phyloP scores from a whole-genome alignment of 192 early-diverging fungal genomes.

The Martensiomyces pterosporus region DNA sequence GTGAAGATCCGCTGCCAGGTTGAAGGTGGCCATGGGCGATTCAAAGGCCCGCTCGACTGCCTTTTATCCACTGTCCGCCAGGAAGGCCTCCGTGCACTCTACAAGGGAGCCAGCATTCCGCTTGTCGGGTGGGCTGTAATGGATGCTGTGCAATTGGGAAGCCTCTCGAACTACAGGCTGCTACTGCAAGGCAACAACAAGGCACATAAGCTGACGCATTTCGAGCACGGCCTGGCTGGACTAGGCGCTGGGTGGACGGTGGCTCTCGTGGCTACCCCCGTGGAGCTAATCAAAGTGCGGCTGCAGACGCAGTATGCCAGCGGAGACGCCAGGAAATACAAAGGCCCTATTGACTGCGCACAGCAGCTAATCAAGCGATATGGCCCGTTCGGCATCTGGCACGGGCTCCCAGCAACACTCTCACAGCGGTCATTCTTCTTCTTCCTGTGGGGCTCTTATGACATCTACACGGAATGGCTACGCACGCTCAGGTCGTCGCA shows the following conservation, averaged over 20 bases:
- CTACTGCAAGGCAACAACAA: constrained; percentile 62
- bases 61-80: constrained; percentile 59
- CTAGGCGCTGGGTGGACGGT: constrained; percentile 73
- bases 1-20: constrained; percentile 80
- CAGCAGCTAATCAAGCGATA: constrained; percentile 68
- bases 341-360: constrained; percentile 83
- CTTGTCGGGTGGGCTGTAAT: constrained; percentile 88
- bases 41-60: constrained; percentile 70
- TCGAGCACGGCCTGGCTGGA: constrained; percentile 70
- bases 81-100: constrained; percentile 73
- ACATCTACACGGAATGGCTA: constrained; percentile 49
- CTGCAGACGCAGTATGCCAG: constrained; percentile 74
- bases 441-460: constrained; percentile 55
- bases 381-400: constrained; percentile 77
- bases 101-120: constrained; percentile 91
- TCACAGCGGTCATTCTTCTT: constrained; percentile 84
- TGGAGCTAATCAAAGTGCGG: constrained; percentile 70
- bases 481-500: constrained; percentile 44
- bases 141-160: constrained; percentile 74
- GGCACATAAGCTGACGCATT: constrained; percentile 53
- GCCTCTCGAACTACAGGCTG: constrained; percentile 76
- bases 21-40: constrained; percentile 61
- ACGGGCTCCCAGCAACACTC: constrained; percentile 80
- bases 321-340: constrained; percentile 63
- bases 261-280: constrained; percentile 74